Base-by-base conservation (phyloP, 2,329 filamentous ascomycete species). In the Monosporascus sp. region DNA sequence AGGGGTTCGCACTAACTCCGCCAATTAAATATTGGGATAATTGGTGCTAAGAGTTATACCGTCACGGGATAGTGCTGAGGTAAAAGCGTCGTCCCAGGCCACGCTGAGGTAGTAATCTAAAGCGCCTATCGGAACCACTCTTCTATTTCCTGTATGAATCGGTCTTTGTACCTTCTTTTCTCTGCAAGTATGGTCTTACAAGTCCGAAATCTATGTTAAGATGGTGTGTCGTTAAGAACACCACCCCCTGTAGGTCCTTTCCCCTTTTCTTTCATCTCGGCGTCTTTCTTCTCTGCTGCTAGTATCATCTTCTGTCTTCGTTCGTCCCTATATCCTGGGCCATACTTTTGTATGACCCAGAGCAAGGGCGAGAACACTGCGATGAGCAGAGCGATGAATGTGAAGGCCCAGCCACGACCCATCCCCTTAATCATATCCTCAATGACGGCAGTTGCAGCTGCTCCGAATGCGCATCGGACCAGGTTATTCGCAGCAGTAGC, bases 401-500 rank as follows among this genome's bases (percentile, higher is more conserved):
- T 85, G 54, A 79, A 86, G n/a, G 76, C 79, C 82, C 83, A 86
- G 0, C 83, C 84, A 27, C 76, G 66, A 4, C 84, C 84, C 70
- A 86, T 77, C 0, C 67, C 70, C 7, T 69, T 57, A 27, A 87
- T 76, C 74, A 87, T 81, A 50, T 75, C 70, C 50, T 84, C 76
- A 40, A 88, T 80, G 8, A 84, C 72, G 0, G 80, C 81, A 22
- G 82, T 84, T 3, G 78, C 78, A 1, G 72, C 77, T 0, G 85
- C 85, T 24, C 82, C 84, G 43, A 83, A 68, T 19, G 83, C 67
- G 63, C 84, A 87, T n/a, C 84, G 71, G 5, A 81, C 76, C 3
- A 88, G 68, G 56, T 87, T 87, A 57, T 84, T 85, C 0, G 84
- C 80, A 0, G 84, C 84, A 2, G 83, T 83, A 0, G 81, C 81